These are phyloP conservation scores for Eucalyptus marginata DNA, from an alignment of 345 rosid genomes.

Conservation along the genomic window DNA sequence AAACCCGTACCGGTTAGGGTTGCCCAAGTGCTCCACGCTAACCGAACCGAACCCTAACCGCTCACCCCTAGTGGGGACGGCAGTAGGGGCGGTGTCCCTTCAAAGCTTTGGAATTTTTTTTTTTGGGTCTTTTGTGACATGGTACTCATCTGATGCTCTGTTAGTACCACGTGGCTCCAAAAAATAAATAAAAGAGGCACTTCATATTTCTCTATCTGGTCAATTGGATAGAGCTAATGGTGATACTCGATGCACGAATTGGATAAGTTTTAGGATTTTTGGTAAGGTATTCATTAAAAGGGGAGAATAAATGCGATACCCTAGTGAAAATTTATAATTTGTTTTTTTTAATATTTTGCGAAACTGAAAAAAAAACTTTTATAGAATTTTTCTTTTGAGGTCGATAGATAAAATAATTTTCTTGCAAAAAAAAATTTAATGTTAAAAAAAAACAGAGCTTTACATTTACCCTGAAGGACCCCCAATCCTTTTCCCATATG, in stretches of 20 bases:
- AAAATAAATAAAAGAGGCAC: not conserved
- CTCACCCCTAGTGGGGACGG: no score
- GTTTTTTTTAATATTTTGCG: no score
- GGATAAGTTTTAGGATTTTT: not conserved
- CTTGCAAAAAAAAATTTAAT: no score
- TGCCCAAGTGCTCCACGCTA: no score
- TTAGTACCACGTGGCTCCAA: not conserved
- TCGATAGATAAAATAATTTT: no score
- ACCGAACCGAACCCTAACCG: no score
- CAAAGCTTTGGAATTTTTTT: not conserved
- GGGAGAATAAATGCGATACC: not conserved
- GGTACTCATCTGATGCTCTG: not conserved
- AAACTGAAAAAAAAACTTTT: fast-evolving
- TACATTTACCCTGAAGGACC: not conserved
- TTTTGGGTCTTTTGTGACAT: not conserved
- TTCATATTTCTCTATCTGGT: not conserved
- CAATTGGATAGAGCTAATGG: not conserved
- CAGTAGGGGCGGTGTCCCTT: not conserved
- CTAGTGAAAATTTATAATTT: not conserved
- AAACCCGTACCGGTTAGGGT: no score
- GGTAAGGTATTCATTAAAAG: not conserved
- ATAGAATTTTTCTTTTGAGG: not conserved
- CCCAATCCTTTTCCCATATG: not conserved
- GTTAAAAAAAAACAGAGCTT: not conserved
- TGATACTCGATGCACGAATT: not conserved